Evolutionary conservation across 139 green algal species (phyloP).

Genomic region (Tetradesmus obliquus): DNA sequence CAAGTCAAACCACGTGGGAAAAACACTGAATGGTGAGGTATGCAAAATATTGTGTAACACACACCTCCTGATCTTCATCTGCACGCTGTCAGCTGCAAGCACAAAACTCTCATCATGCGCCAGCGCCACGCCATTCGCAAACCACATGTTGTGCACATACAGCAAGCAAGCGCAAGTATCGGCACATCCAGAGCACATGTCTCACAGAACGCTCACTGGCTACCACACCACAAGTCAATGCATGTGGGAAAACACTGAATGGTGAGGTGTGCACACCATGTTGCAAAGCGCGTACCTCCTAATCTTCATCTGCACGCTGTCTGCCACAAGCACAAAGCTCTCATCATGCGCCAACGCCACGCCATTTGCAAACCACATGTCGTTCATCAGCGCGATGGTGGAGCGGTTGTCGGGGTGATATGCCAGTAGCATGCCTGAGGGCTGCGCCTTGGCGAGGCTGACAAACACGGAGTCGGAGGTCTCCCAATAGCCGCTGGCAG

Average conservation of each 20-base stretch:
- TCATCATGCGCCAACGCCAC: slow-evolving; percentile 73
- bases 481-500: slow-evolving; percentile 3
- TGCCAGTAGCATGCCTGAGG: slow-evolving; percentile 65
- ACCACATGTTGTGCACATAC: slow-evolving; percentile 61
- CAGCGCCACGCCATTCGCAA: slow-evolving; percentile 85
- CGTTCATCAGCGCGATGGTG: slow-evolving; percentile 54
- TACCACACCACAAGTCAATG: too few species aligned
- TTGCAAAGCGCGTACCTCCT: background rate
- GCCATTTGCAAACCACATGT: slow-evolving; percentile 79
- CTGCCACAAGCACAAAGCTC: slow-evolving; percentile 66
- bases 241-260: too few species aligned
- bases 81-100: slow-evolving; percentile 63
- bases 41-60: too few species aligned
- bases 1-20: too few species aligned
- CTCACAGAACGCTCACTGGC: too few species aligned
- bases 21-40: too few species aligned
- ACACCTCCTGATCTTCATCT: background rate
- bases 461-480: slow-evolving; percentile 4
- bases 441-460: slow-evolving; percentile 35
- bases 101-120: slow-evolving; percentile 71
- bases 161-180: too few species aligned
- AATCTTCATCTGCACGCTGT: slow-evolving; percentile 48
- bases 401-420: slow-evolving; percentile 61
- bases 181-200: background rate
- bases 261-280: too few species aligned